These are phyloP conservation scores for Pichia sp. DNA, from an alignment of 1,139 yeast genomes.

Conservation along the genomic window DNA sequence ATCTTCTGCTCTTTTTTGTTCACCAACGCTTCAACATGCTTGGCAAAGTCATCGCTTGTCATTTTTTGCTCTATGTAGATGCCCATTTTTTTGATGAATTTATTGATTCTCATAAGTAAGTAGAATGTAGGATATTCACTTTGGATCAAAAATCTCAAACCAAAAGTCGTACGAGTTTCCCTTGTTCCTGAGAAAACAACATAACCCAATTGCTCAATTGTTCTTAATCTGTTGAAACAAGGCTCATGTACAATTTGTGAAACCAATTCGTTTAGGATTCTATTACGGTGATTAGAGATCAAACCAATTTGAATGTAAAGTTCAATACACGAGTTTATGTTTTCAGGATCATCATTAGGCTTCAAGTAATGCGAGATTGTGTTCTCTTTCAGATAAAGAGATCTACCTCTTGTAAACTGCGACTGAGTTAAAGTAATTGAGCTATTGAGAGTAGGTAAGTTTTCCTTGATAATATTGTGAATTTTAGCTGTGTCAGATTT, in stretches of 20 bases:
- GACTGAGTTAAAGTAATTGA: constrained; percentile 28
- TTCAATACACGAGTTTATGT: constrained; percentile 82
- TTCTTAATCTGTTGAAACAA: constrained; percentile 81
- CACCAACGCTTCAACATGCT: constrained; percentile 66
- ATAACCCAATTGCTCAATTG: constrained; percentile 88
- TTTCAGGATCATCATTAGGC: constrained; percentile 56
- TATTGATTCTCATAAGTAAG: constrained; percentile 71
- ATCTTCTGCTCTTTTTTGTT: constrained; percentile 63
- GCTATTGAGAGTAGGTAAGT: constrained; percentile 18
- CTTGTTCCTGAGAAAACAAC: constrained; percentile 80
- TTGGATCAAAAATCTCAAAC: constrained; percentile 77
- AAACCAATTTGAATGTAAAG: constrained; percentile 68
- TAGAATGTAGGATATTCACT: constrained; percentile 75
- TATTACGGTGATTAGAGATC: constrained; percentile 33
- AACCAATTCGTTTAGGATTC: constrained; percentile 58
- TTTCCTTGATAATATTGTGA: constrained; percentile 14
- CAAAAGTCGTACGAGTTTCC: constrained; percentile 67
- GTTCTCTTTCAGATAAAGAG: constrained; percentile 45
- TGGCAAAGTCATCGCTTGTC: constrained; percentile 57
- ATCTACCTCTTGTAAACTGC: constrained; percentile 46
- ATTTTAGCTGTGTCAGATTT: constrained; percentile 47
- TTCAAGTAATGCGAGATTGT: constrained; percentile 48
- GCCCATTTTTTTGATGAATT: constrained; percentile 43
- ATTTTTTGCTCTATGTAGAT: constrained; percentile 16
- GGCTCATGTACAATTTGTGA: constrained; percentile 79